phyloP scores from a whole-genome alignment of 2,329 filamentous ascomycete species.

The Botrytis elliptica region DNA sequence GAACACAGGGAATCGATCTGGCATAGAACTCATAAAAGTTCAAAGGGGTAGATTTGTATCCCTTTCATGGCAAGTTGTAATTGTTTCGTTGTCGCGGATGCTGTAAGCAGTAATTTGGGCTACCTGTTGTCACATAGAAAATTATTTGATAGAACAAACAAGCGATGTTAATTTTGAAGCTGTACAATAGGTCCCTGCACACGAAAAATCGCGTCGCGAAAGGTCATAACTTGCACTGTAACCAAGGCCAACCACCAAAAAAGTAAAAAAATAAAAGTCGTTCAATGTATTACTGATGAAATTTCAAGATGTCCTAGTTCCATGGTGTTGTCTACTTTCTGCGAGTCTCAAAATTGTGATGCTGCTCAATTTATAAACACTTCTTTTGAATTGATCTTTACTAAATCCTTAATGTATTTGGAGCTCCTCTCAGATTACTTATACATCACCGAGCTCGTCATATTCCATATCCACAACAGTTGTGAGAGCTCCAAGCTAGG shows the following conservation, averaged over 20 bases:
- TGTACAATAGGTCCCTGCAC: constrained; percentile 12
- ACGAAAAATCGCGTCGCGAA: constrained; percentile 23
- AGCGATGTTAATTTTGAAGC: constrained; percentile 22
- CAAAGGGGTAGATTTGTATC: not conserved
- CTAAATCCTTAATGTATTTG: not conserved
- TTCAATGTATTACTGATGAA: not conserved
- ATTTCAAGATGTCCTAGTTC: not conserved
- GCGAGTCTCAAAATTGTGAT: constrained; percentile 5
- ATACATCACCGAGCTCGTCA: not conserved
- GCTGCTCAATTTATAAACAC: not conserved
- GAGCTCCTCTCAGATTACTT: not conserved
- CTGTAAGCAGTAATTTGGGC: constrained; percentile 4
- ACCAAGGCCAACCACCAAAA: constrained; percentile 10
- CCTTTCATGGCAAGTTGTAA: constrained; percentile 5
- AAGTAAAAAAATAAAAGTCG: not conserved
- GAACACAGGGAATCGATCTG: constrained; percentile 1
- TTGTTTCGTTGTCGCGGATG: constrained; percentile 9
- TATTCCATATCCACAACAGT: not conserved
- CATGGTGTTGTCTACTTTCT: constrained; percentile 1
- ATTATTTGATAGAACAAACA: constrained; percentile 20
- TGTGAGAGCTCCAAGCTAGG: constrained; percentile 4
- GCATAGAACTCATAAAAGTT: constrained; percentile 15
- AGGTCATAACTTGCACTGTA: not conserved
- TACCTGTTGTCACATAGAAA: constrained; percentile 15
- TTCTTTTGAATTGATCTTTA: constrained; percentile 9